Conservation (phyloP, 108 stramenopile species). For the Bacterosira constricta region DNA sequence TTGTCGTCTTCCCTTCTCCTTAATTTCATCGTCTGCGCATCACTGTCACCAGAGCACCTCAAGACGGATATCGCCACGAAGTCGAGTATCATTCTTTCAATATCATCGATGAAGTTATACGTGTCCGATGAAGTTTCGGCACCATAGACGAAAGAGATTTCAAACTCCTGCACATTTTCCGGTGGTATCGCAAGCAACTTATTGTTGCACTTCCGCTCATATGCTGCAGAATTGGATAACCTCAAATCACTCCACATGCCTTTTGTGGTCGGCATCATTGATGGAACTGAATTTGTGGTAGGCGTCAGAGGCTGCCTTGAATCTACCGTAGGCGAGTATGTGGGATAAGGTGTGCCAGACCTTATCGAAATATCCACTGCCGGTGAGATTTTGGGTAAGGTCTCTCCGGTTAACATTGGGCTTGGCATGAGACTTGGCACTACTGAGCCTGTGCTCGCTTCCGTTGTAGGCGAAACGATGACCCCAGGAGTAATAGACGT, state of each 20-base stretch:
- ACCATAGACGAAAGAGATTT: slow-evolving; percentile 39
- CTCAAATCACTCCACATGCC: slow-evolving; percentile 22
- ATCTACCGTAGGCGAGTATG: not conserved
- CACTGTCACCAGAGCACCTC: slow-evolving; percentile 18
- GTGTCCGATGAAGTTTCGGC: slow-evolving; percentile 21
- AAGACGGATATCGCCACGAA: slow-evolving; percentile 28
- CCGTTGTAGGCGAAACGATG: not conserved
- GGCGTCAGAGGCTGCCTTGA: not conserved
- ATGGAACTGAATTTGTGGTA: not conserved
- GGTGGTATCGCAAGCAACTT: not conserved
- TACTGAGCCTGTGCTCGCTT: not conserved
- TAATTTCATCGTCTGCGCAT: slow-evolving; percentile 2
- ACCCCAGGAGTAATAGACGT: not conserved
- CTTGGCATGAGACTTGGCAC: not conserved
- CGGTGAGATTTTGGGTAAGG: not conserved
- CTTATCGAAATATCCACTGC: not conserved
- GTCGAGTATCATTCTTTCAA: slow-evolving; percentile 39
- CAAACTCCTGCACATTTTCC: slow-evolving; percentile 23
- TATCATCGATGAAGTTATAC: slow-evolving; percentile 9
- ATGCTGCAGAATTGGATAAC: not conserved
- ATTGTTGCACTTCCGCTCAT: slow-evolving; percentile 34
- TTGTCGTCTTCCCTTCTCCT: slow-evolving; percentile 2
- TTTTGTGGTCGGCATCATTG: slow-evolving; percentile 13
- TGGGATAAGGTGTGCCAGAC: not conserved
- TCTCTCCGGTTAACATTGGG: not conserved